Evolutionary conservation across 1,139 yeast genomes (phyloP), one percentile per base, ranked within the genome.

Genomic region (Ogataea hybrid): DNA sequence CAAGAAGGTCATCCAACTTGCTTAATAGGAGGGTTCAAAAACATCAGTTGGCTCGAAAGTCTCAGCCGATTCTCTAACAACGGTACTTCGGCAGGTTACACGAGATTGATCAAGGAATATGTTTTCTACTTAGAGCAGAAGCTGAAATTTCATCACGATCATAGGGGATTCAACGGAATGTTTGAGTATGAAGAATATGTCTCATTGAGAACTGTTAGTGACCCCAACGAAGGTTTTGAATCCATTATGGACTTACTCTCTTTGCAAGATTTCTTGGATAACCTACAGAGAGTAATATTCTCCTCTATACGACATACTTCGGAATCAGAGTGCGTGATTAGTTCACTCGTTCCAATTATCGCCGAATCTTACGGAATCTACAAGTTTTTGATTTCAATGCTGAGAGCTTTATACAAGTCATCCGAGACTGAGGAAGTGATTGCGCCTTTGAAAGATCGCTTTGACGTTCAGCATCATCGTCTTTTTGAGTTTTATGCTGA

Each of bases 161-260:
- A 92, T 58, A 81, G 88, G 11, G 95, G 90, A 2, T 92, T 90
- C 67, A 90, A 86, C 59, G 97, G 97, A 16, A 89, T 90, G 35
- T 92, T 92, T 65, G 98, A 92, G 61, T 92, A 92, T 59, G 96
- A 89, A 62, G 98, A 92, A 60, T 92, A 90, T 59, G 81, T 90
- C 33, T 87, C 96, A 2, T 73, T 92, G 52, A 77, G 89, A 47
- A 82, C 90, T 3, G 95, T 88, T 29, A 84, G 87, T 57, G 96
- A 92, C 60, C 97, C 97, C 3, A 90, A 92, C 59, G 96, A 89
- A 65, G 97, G 97, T 6, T 92, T 86, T 60, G 96, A 90, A 58
- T 81, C 95, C 1, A 79, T 90, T 50, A 65, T 88, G 51, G 96
- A 88, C 60, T 70, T 92, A 56, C 84, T 89, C 89, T 80, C 81